These are phyloP conservation scores for Cryptosporidium felis DNA, from an alignment of 169 alveolate species.

Conservation along the genomic window DNA sequence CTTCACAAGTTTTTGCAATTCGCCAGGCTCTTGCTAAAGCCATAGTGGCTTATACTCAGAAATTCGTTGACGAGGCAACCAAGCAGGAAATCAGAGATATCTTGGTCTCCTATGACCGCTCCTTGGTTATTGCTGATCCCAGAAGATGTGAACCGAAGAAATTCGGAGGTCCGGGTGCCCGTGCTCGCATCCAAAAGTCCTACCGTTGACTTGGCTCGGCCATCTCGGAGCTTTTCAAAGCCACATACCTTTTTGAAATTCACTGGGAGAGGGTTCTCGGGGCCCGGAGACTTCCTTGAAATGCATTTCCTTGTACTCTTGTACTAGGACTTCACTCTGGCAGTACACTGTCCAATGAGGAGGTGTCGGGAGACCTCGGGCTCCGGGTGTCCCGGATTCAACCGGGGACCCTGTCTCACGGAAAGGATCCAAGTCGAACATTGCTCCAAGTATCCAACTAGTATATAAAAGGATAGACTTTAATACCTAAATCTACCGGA, in stretches of 20 bases:
- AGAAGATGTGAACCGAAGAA: constrained; percentile 99
- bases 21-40: constrained; percentile 98
- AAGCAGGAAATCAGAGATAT: constrained; percentile 93
- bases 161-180: constrained; percentile 99
- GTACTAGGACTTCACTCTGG: too few relatives aligned
- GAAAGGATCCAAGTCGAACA: not conserved
- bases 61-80: constrained; percentile 94
- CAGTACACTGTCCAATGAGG: too few relatives aligned
- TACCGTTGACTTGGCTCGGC: constrained; percentile 92
- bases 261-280: too few relatives aligned
- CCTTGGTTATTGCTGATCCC: constrained; percentile 98
- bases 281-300: too few relatives aligned
- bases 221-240: too few relatives aligned
- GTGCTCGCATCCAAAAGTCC: constrained; percentile 99
- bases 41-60: constrained; percentile 96
- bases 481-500: not conserved
- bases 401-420: too few relatives aligned
- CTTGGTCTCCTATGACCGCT: constrained; percentile 97
- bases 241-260: too few relatives aligned
- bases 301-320: too few relatives aligned
- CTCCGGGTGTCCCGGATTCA: too few relatives aligned
- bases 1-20: constrained; percentile 95
- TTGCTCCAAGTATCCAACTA: constrained; percentile 6
- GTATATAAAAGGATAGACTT: constrained; percentile 23
- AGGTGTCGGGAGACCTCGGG: too few relatives aligned